A percentile compares a stretch with the other conserved stretches of the same genome.
phyloP scores from a whole-genome alignment of 441 rosid genomes.

The Breynia disticha region DNA sequence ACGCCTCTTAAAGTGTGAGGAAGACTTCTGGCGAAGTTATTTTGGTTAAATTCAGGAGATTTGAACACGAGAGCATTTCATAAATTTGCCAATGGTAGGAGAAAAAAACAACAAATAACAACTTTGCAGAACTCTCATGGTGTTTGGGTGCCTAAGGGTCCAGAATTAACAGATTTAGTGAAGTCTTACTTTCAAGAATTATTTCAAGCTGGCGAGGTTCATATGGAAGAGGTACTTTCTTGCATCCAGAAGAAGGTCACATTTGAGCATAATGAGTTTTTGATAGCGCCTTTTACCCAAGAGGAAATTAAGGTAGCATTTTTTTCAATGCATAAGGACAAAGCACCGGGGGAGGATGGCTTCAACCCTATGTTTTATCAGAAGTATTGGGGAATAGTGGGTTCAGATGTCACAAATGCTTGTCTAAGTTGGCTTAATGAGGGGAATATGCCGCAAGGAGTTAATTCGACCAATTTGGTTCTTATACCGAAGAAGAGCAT shows the following conservation, averaged over 20 bases:
- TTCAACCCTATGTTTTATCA: background rate
- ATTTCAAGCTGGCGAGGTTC: background rate
- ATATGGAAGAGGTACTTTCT: background rate
- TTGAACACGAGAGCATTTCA: background rate
- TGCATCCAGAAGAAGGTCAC: too few species aligned
- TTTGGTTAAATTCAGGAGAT: background rate
- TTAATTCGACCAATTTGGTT: too few species aligned
- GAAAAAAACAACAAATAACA: background rate
- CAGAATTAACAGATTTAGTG: background rate
- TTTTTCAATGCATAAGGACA: background rate
- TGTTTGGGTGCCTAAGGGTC: background rate
- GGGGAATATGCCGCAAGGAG: too few species aligned
- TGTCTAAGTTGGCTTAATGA: background rate
- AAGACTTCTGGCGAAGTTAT: background rate
- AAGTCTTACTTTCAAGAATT: background rate
- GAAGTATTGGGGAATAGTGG: background rate
- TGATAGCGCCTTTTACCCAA: background rate
- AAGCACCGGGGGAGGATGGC: background rate
- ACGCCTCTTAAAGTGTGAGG: background rate
- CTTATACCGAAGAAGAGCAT: too few species aligned
- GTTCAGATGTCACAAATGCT: background rate
- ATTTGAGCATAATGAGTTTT: background rate
- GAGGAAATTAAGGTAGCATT: background rate
- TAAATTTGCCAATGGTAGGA: background rate
- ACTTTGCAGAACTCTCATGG: background rate